Evolutionary conservation across 352 stramenopile species (phyloP), one percentile per base, ranked within the genome.

Genomic region (Pythium apleroticum): DNA sequence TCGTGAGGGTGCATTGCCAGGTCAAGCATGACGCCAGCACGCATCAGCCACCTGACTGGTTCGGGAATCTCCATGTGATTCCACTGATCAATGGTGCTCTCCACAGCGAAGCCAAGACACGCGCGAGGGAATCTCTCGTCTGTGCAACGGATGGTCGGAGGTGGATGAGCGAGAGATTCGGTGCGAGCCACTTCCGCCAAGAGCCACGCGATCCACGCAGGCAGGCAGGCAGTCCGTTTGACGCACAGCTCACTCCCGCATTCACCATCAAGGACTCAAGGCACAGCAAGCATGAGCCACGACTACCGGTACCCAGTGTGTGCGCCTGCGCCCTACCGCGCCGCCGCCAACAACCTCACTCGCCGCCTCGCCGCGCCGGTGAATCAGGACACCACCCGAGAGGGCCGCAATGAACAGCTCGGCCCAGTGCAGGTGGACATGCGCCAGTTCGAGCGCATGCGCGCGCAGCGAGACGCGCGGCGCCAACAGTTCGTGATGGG

Each of bases 401-500:
- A 17, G 15, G 15, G 22, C 14, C 37, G 37, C 37, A 22, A 46
- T 17, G 37, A 22, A n/a, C 37, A 46, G 37, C 20, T 8, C 37
- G 37, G 15, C 37, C 14, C 4, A 22, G 33, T 39, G 1, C 27
- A 43, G 22, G 27, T 19, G 12, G 52, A 57, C 6, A 20, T 45
- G 14, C 19, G 6, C 25, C 52, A 19, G 9, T 45, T 45, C 11
- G 52, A 57, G n/a, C 28, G 52, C 27, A 45, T 27, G n/a, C 52
- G 52, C 19, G 49, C 25, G 52, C 52, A 43, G 20, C 52, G 19
- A 45, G 52, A 57, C 31, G 52, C 30, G 31, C 25, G 52, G 7
- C 52, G 52, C 17, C 52, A 57, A 17, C 52, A 57, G 22, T 57
- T 43, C 14, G 52, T 57, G 9, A 41, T 45, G 28, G 30, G 30